These are phyloP conservation scores for Leavenworthia alabamica DNA, from an alignment of 345 rosid species.

Conservation along the genomic window DNA sequence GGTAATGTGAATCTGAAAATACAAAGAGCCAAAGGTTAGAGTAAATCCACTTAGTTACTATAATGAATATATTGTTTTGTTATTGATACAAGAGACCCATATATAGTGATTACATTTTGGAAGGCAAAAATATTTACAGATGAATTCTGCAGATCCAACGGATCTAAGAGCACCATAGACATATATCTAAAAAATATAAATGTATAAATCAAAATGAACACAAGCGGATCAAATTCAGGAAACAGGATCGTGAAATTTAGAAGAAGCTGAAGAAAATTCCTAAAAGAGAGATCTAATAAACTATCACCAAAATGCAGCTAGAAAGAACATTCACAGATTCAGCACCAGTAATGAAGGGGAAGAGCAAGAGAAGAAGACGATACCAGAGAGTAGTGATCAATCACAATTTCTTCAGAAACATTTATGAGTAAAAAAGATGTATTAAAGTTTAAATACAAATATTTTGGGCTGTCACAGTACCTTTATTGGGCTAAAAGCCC, in stretches of 20 bases:
- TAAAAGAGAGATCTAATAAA: constrained; percentile 21
- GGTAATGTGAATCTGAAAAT: constrained; percentile 18
- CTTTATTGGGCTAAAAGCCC: constrained; percentile 19
- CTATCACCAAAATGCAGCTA: not conserved
- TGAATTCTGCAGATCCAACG: constrained; percentile 9
- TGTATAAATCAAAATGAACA: not conserved
- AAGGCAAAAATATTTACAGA: not conserved
- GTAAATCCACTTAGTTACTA: too few species aligned
- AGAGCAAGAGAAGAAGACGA: not conserved
- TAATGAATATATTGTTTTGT: too few species aligned
- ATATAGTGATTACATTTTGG: too few species aligned
- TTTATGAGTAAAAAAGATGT: too few species aligned
- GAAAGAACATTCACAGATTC: not conserved
- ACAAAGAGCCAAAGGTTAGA: constrained; percentile 1
- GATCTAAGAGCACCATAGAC: constrained; percentile 18
- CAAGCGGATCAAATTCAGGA: not conserved
- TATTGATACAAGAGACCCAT: too few species aligned
- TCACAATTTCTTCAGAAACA: too few species aligned
- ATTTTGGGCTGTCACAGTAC: not conserved
- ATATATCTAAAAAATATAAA: not conserved
- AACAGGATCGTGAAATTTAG: not conserved
- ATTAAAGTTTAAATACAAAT: not conserved
- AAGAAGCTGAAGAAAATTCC: not conserved
- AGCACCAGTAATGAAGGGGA: not conserved
- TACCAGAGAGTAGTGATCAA: constrained; percentile 19